These are phyloP conservation scores for Aspergillus mulundensis DNA, from an alignment of 495 filamentous ascomycete genomes.

Conservation along the genomic window DNA sequence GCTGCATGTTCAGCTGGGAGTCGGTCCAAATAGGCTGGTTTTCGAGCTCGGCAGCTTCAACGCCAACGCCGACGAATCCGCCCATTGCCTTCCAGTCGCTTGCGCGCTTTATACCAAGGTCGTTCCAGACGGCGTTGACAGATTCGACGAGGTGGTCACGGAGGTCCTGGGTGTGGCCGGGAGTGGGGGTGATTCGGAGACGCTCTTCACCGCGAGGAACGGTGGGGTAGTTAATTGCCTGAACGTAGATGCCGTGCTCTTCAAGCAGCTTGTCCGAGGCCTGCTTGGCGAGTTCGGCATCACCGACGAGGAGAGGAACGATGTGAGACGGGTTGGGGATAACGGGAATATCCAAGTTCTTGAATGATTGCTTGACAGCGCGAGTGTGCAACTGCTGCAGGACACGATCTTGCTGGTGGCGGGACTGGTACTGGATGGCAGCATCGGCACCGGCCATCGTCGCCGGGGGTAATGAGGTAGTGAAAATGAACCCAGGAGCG, in stretches of 20 bases:
- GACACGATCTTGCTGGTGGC: constrained; percentile 72
- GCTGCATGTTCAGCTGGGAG: constrained; percentile 69
- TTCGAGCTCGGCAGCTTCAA: constrained; percentile 52
- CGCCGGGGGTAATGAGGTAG: constrained; percentile 89
- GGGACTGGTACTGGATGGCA: constrained; percentile 89
- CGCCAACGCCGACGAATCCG: constrained; percentile 90
- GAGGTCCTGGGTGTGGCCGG: constrained; percentile 78
- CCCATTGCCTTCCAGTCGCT: constrained; percentile 87
- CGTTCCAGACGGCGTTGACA: constrained; percentile 78
- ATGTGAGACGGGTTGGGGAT: constrained; percentile 98
- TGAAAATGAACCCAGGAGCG: constrained; percentile 98
- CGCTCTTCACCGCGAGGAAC: constrained; percentile 95
- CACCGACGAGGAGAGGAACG: constrained; percentile 87
- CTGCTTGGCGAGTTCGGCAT: constrained; percentile 86
- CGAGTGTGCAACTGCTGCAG: constrained; percentile 95
- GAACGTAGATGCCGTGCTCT: constrained; percentile 90
- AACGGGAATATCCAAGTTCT: constrained; percentile 82
- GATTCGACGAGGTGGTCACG: constrained; percentile 83
- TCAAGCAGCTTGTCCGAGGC: constrained; percentile 85
- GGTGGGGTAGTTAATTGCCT: constrained; percentile 98
- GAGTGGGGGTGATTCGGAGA: constrained; percentile 91
- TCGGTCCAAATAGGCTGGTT: constrained; percentile 80
- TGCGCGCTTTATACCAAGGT: constrained; percentile 85
- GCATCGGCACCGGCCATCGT: constrained; percentile 93
- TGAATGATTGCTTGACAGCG: constrained; percentile 77